Base-by-base conservation (phyloP, 2,329 filamentous ascomycete species). In the Rugonectria rugulosa region DNA sequence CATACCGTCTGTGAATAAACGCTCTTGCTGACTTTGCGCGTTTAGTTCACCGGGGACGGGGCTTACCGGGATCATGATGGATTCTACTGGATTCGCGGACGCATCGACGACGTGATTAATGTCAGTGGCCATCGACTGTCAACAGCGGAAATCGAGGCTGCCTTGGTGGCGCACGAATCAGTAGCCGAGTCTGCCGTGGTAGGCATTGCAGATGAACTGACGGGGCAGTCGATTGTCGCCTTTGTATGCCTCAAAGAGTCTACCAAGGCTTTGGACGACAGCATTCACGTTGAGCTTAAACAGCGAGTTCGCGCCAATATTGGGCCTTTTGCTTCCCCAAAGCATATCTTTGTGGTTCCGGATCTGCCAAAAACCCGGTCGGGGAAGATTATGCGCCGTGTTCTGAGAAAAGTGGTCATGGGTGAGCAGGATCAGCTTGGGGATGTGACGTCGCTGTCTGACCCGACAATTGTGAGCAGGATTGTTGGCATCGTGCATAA, bases 11-110 rank as follows among this genome's bases (percentile, higher is more conserved):
- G 36, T 26, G 12, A 8, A 4, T n/a, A 0, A 14, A 19, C 1
- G 40, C 26, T 4, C n/a, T 11, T 19, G 12, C 47, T 6, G 2
- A 17, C 1, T 34, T 38, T 14, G 15, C 24, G 21, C 4, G 44
- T n/a, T n/a, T 64, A 91, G 88, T 96, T 95, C 79, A 95, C 91
- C 14, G 91, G 91, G 55, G 95, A 99, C 72, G 95, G 95, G 71
- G 95, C 95, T 52, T 95, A 91, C 57, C 91, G 95, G 72, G 95
- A 99, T 74, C 90, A 97, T 77, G 95, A 99, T 69, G 95, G 95
- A 53, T 99, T 97, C 82, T 99, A 98, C 86, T 99, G 95, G 95
- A 99, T 99, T 74, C 91, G 95, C 60, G 95, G 95, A 63, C 92
- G 95, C 75, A 95, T 99, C 48, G 95, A 99, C 72, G 95, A 99